Base-by-base conservation (phyloP, 352 stramenopile species). In the Sclerospora graminicola region DNA sequence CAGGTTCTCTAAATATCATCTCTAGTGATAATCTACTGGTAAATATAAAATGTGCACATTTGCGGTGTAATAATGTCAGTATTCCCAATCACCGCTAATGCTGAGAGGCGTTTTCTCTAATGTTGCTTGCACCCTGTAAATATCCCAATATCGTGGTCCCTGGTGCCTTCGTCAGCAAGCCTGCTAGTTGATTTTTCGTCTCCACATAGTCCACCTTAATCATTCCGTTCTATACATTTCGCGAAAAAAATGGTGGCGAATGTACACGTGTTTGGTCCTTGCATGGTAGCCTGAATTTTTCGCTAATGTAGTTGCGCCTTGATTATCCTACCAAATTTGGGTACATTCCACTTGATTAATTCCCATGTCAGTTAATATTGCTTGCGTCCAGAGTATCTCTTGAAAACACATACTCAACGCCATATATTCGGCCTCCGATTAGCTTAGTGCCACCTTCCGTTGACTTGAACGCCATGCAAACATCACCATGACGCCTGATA, bases 391-490 rank as follows among this genome's bases (percentile, higher is more conserved):
- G 1, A 41, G 14, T 8, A 52, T 28, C 28, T 32, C 35, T 13
- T 52, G 24, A 5, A 10, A 19, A 5, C 35, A 52, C 28, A 45
- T 2, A 28, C 45, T 45, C 11, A 52, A 15, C 3, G 37, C 37
- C 45, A 47, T 41, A 21, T 53, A 53, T n/a, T 53, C 37, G 0
- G 45, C 37, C 5, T 42, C 29, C 11, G 36, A 36, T 5, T 36
- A 53, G 15, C 46, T 48, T 1, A 54, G 23, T 1, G 31, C 46
- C 6, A 54, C 46, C 9, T 37, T 43, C 1, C 36, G 5, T 32
- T 51, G 45, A n/a, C n/a, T n/a, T n/a, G n/a, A n/a, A n/a, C n/a
- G n/a, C n/a, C n/a, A n/a, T n/a, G n/a, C n/a, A n/a, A n/a, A n/a
- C n/a, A n/a, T n/a, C n/a, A n/a, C n/a, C n/a, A n/a, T n/a, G n/a